These are phyloP conservation scores for Cyberlindnera xishuangbannaensis DNA, from an alignment of 805 yeast species.

Conservation along the genomic window DNA sequence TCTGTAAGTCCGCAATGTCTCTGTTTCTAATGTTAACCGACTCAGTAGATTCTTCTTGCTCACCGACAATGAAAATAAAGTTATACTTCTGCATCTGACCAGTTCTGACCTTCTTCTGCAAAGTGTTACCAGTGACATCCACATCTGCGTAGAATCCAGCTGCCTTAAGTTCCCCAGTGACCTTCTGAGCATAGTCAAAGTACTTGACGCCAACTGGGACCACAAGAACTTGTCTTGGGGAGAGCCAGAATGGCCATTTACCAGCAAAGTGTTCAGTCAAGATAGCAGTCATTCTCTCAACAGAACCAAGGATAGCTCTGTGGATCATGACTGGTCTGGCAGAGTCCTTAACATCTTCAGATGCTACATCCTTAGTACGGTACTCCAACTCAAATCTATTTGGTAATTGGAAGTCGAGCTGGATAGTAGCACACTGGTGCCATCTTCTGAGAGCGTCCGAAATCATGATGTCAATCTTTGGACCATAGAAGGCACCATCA, in stretches of 20 bases:
- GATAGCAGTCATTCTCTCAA: constrained; percentile 98
- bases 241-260: constrained; percentile 99
- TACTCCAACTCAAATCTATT: constrained; percentile 86
- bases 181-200: constrained; percentile 81
- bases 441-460: constrained; percentile 92
- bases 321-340: constrained; percentile 98
- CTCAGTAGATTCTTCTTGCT: constrained; percentile 72
- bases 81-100: constrained; percentile 94
- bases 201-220: constrained; percentile 96
- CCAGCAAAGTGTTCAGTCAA: constrained; percentile 98
- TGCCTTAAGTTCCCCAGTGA: constrained; percentile 60
- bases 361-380: constrained; percentile 56
- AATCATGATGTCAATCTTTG: constrained; percentile 94
- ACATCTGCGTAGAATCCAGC: constrained; percentile 89
- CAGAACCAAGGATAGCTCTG: constrained; percentile 97
- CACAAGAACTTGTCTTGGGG: constrained; percentile 96
- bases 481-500: constrained; percentile 96
- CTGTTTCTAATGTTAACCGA: constrained; percentile 95
- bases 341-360: constrained; percentile 43
- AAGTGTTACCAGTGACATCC: constrained; percentile 90
- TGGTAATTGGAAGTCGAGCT: constrained; percentile 97
- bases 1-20: constrained; percentile 88
- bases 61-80: constrained; percentile 96
- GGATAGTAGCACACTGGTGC: constrained; percentile 99
- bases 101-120: constrained; percentile 96